Conservation (phyloP, 352 stramenopile species). For the Globisporangium cederbergense region DNA sequence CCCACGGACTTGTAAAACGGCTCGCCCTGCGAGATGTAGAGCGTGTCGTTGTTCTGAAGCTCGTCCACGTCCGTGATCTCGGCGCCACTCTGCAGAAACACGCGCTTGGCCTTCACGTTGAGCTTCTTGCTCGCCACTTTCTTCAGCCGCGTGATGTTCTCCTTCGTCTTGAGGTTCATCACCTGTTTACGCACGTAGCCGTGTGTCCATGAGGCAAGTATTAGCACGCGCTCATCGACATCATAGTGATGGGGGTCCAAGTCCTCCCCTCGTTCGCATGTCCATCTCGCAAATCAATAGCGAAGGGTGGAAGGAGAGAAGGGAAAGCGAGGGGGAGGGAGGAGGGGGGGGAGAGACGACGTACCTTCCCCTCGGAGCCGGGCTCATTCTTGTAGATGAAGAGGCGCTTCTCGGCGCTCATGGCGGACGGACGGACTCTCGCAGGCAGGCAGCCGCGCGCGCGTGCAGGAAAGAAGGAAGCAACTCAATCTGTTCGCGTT, state of each 20-base stretch:
- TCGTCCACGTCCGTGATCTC: constrained; percentile 87
- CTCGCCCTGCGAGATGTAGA: constrained; percentile 84
- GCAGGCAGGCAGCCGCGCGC: neutral
- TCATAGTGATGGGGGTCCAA: neutral
- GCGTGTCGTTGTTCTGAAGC: constrained; percentile 87
- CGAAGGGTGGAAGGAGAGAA: neutral
- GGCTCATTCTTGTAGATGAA: constrained; percentile 89
- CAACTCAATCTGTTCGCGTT: neutral
- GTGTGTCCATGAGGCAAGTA: neutral
- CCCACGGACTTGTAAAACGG: constrained; percentile 79
- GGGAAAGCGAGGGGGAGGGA: neutral
- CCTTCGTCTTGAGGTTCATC: constrained; percentile 75
- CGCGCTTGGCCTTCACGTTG: constrained; percentile 63
- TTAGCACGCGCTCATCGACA: neutral
- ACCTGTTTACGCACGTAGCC: constrained; percentile 33
- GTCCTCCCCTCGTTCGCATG: neutral
- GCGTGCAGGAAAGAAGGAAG: too few relatives aligned
- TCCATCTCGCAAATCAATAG: neutral
- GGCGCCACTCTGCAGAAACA: constrained; percentile 77
- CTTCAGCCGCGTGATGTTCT: constrained; percentile 73
- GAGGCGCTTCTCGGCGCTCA: constrained; percentile 77
- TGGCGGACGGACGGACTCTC: constrained; percentile 11
- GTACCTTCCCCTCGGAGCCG: constrained; percentile 74
- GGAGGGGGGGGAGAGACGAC: neutral
- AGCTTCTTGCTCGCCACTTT: constrained; percentile 86